phyloP scores from a whole-genome alignment of 305 asterid species.

The Fraxinus floribunda region DNA sequence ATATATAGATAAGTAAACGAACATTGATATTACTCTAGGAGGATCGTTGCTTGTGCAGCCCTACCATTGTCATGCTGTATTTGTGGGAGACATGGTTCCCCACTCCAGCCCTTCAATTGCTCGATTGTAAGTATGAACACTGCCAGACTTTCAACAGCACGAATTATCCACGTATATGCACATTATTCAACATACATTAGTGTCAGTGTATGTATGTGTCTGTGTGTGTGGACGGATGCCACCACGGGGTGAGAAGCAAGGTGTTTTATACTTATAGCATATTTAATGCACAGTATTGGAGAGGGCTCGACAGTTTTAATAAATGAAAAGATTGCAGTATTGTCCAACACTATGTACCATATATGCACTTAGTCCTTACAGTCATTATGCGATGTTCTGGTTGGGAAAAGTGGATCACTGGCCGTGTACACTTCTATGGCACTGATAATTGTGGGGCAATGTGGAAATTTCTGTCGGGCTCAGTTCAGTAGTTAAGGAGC shows the following conservation, averaged over 20 bases:
- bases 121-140: neutral
- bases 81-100: slow-evolving; percentile 2
- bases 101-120: slow-evolving; percentile 24
- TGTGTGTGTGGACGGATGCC: neutral
- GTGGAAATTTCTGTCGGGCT: neutral
- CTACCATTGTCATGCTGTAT: slow-evolving; percentile 23
- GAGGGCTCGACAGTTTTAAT: neutral
- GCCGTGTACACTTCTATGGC: neutral
- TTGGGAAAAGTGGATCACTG: neutral
- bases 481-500: neutral
- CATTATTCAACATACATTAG: neutral
- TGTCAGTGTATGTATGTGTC: neutral
- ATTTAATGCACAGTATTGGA: neutral
- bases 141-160: neutral
- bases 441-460: neutral
- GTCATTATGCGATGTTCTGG: neutral
- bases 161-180: neutral
- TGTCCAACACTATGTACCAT: neutral
- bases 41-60: slow-evolving; percentile 11
- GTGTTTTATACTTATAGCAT: neutral
- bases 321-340: neutral
- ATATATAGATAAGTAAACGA: neutral
- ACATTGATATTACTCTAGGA: slow-evolving; percentile 27
- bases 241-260: neutral
- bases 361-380: neutral